These are phyloP conservation scores for Leavenworthia alabamica DNA, from an alignment of 345 rosid genomes.

Conservation along the genomic window DNA sequence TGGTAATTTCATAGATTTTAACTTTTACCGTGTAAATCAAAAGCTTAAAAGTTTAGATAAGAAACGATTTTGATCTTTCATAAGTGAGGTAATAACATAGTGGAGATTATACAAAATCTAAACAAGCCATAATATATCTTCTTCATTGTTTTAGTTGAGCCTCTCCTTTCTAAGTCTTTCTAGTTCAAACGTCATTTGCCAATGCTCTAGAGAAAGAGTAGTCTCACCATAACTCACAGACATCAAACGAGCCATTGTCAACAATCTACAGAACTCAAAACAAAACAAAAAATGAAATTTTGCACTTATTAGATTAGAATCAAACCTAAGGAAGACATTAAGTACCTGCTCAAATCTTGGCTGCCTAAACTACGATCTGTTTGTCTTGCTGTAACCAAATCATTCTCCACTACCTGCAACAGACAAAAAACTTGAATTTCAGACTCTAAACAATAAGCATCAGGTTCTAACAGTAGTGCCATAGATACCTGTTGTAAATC, in stretches of 20 bases:
- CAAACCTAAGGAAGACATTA: background rate
- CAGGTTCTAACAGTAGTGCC: background rate
- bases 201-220: conserved; percentile 54
- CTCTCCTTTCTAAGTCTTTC: conserved; percentile 79
- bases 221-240: conserved; percentile 72
- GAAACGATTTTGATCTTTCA: conserved; percentile 11
- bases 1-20: background rate
- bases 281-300: background rate
- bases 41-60: background rate
- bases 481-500: conserved; percentile 66
- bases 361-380: conserved; percentile 64
- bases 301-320: background rate
- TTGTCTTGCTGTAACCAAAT: conserved; percentile 79
- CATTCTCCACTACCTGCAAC: conserved; percentile 67
- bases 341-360: conserved; percentile 77
- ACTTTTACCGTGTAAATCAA: background rate
- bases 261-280: conserved; percentile 39
- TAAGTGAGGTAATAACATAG: background rate
- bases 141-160: conserved; percentile 34
- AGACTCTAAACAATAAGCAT: background rate
- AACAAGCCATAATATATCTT: conserved; percentile 7
- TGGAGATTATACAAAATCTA: background rate
- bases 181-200: conserved; percentile 82
- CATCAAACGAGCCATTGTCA: conserved; percentile 84
- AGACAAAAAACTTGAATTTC: background rate